phyloP scores from a whole-genome alignment of 805 yeast species.

The Candida peoriensis region DNA sequence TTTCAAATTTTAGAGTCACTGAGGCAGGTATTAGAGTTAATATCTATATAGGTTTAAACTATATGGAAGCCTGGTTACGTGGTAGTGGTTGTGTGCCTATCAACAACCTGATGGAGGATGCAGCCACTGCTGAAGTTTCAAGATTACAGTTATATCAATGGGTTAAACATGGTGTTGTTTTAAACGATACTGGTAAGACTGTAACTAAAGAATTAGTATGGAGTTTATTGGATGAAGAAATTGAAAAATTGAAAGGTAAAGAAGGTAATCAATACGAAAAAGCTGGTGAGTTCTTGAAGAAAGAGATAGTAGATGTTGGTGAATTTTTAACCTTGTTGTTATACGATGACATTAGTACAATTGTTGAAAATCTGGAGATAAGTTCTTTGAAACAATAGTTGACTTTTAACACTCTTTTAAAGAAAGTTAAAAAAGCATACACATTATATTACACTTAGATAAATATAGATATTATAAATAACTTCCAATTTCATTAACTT shows the following conservation, averaged over 20 bases:
- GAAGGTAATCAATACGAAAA: slow-evolving; percentile 56
- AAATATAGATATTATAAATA: no score
- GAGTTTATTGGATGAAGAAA: slow-evolving; percentile 57
- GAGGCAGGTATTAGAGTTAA: slow-evolving; percentile 67
- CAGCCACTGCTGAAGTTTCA: slow-evolving; percentile 85
- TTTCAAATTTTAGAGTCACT: slow-evolving; percentile 59
- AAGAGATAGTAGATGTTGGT: slow-evolving; percentile 67
- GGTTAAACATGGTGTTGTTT: slow-evolving; percentile 63
- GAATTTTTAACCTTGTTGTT: slow-evolving; percentile 73
- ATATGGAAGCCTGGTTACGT: slow-evolving; percentile 84
- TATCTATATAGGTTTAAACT: slow-evolving; percentile 68
- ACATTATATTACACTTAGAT: no score
- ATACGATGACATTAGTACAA: slow-evolving; percentile 54
- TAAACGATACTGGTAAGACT: slow-evolving; percentile 52
- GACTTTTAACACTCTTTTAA: no score
- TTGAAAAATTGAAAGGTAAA: slow-evolving; percentile 41
- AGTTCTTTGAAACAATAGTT: slow-evolving; percentile 10
- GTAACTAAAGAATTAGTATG: slow-evolving; percentile 58
- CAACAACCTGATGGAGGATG: slow-evolving; percentile 84
- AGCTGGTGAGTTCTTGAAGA: slow-evolving; percentile 66
- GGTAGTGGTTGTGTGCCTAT: slow-evolving; percentile 84
- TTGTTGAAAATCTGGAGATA: slow-evolving; percentile 25
- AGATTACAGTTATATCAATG: slow-evolving; percentile 80
- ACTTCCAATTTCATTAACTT: no score
- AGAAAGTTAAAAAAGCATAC: background rate